Evolutionary conservation across 768 basidiomycete species (phyloP).

Genomic region (Trametes maxima): DNA sequence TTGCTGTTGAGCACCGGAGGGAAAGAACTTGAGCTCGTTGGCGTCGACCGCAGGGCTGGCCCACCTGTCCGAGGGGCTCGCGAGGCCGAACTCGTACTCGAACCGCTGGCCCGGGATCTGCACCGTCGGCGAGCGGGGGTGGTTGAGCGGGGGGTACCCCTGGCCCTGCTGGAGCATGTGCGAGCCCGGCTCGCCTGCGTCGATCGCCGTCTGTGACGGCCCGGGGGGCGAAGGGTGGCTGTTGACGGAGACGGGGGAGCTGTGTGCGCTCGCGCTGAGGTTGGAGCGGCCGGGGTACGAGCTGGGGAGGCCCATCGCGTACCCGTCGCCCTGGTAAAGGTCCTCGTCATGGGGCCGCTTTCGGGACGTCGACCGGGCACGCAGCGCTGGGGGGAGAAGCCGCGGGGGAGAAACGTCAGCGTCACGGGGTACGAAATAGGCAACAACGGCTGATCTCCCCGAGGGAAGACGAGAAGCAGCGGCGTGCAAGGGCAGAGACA

Average conservation of each 20-base stretch:
- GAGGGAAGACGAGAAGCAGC: conserved; percentile 16
- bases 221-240: conserved; percentile 64
- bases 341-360: conserved; percentile 72
- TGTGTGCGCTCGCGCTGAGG: conserved; percentile 57
- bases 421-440: conserved; percentile 14
- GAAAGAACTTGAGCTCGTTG: conserved; percentile 30
- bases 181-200: conserved; percentile 58
- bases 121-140: conserved; percentile 51
- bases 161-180: conserved; percentile 42
- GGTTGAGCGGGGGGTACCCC: conserved; percentile 37
- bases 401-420: conserved; percentile 12
- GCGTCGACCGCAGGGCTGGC: conserved; percentile 19
- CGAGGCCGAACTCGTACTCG: conserved; percentile 54
- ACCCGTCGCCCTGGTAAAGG: conserved; percentile 37
- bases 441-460: conserved; percentile 23
- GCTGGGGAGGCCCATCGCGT: conserved; percentile 43
- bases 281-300: conserved; percentile 39
- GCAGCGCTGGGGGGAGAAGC: conserved; percentile 49
- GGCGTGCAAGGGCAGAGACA: conserved; percentile 10
- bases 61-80: conserved; percentile 32
- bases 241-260: conserved; percentile 74
- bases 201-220: conserved; percentile 44
- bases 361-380: conserved; percentile 76
- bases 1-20: conserved; percentile 17
- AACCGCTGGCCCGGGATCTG: conserved; percentile 46